phyloP scores from a whole-genome alignment of 179 eudicot genomes.

The Spinacia oleracea region DNA sequence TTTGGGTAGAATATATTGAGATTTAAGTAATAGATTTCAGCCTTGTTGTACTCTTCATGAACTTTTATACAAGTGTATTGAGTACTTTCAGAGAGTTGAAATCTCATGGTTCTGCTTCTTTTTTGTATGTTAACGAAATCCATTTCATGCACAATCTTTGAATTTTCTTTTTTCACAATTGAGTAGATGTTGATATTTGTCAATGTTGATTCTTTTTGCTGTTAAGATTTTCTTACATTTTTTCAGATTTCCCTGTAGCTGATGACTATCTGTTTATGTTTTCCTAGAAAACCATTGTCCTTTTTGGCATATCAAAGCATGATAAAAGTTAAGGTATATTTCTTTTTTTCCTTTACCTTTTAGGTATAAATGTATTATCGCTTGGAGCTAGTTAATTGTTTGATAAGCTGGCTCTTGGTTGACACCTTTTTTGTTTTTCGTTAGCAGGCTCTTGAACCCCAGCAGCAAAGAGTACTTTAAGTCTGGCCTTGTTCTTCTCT shows the following conservation, averaged over 20 bases:
- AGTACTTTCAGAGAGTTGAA: not conserved
- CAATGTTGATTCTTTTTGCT: not conserved
- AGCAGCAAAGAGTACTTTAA: no score
- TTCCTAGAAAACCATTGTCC: not conserved
- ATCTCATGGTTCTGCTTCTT: not conserved
- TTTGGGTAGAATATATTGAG: no score
- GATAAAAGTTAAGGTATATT: not conserved
- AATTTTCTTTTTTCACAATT: not conserved
- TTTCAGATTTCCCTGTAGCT: not conserved
- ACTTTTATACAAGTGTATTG: not conserved
- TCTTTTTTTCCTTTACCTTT: not conserved
- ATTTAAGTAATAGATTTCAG: not conserved
- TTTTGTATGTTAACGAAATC: not conserved
- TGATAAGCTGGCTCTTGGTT: constrained; percentile 10
- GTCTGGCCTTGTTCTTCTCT: not conserved
- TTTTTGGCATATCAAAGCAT: constrained; percentile 14
- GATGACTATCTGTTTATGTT: constrained; percentile 9
- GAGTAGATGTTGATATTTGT: not conserved
- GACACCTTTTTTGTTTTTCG: not conserved
- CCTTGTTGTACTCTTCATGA: constrained; percentile 1
- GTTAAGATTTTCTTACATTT: not conserved
- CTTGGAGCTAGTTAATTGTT: not conserved
- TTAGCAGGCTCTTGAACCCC: not conserved
- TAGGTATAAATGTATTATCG: not conserved
- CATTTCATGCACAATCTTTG: not conserved